phyloP scores from a whole-genome alignment of 495 filamentous ascomycete genomes.

The Diplogelasinospora grovesii region DNA sequence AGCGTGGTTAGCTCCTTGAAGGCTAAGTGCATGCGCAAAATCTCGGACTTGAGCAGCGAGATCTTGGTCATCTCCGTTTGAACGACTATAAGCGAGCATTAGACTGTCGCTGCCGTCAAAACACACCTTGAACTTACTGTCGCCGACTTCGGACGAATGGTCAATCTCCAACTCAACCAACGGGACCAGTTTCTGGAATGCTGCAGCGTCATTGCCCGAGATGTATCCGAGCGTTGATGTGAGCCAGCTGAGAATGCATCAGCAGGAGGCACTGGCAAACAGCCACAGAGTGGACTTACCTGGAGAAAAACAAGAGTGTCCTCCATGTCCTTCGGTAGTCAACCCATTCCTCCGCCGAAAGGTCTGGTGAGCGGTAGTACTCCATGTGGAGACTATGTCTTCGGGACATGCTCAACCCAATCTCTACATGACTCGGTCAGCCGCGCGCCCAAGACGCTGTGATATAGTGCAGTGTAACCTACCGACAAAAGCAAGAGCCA shows the following conservation, averaged over 20 bases:
- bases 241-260: slow-evolving; percentile 30
- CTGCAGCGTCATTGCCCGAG: slow-evolving; percentile 13
- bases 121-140: slow-evolving; percentile 10
- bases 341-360: slow-evolving; percentile 4
- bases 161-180: slow-evolving; percentile 15
- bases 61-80: slow-evolving; percentile 29
- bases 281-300: slow-evolving; percentile 6
- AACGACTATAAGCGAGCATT: slow-evolving; percentile 10
- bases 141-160: slow-evolving; percentile 10
- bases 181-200: slow-evolving; percentile 16
- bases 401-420: slow-evolving; percentile 19
- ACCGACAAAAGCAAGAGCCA: slow-evolving; percentile 26
- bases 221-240: slow-evolving; percentile 27
- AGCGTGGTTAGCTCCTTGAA: slow-evolving; percentile 15
- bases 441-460: not conserved
- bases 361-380: slow-evolving; percentile 1
- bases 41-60: slow-evolving; percentile 21
- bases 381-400: slow-evolving; percentile 10
- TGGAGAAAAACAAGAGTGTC: slow-evolving; percentile 23
- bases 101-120: not conserved
- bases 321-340: slow-evolving; percentile 24
- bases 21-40: slow-evolving; percentile 22
- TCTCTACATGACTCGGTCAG: slow-evolving; percentile 11
- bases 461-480: too few relatives aligned
- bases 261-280: too few relatives aligned